Percentiles rank a stretch among this genome's conserved stretches.
Evolutionary conservation across 2,329 filamentous ascomycete genomes (phyloP).

Genomic region (Hypoxylon sp.): DNA sequence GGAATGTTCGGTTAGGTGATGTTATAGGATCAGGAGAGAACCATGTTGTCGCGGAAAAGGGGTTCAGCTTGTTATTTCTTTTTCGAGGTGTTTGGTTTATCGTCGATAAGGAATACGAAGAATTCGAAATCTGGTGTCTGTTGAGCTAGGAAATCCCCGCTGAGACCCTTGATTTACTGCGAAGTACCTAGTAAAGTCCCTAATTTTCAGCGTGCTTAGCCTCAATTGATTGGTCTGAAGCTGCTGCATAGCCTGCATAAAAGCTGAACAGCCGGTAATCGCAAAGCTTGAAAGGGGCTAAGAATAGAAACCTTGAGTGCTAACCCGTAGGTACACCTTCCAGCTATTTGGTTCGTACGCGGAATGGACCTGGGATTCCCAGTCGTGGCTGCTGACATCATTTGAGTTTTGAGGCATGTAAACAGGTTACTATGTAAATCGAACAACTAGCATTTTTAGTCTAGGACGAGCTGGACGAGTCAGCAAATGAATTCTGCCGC

Average conservation of each 20-base stretch:
- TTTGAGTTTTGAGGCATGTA: conserved; percentile 28
- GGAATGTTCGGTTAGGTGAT: background rate
- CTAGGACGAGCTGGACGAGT: conserved; percentile 14
- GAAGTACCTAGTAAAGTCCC: conserved; percentile 14
- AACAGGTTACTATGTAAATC: conserved; percentile 15
- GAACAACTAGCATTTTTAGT: background rate
- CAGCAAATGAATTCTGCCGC: conserved; percentile 9
- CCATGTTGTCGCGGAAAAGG: conserved; percentile 1
- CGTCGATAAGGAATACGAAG: conserved; percentile 44
- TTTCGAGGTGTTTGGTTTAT: conserved; percentile 8
- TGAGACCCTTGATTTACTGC: conserved; percentile 16
- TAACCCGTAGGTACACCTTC: conserved; percentile 4
- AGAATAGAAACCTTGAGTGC: conserved; percentile 41
- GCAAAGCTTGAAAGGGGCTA: conserved; percentile 38
- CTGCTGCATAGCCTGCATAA: conserved; percentile 38
- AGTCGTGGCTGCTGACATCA: conserved; percentile 29
- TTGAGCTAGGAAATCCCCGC: conserved; percentile 32
- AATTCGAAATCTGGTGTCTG: conserved; percentile 35
- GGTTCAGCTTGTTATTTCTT: conserved; percentile 13
- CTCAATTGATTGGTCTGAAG: conserved; percentile 39
- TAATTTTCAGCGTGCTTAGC: conserved; percentile 34
- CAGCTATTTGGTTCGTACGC: background rate
- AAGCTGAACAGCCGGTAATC: conserved; percentile 43
- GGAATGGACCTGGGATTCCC: background rate
- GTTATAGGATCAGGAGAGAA: conserved; percentile 1